Conservation (phyloP, 805 yeast species). For the Teunomyces stri region DNA sequence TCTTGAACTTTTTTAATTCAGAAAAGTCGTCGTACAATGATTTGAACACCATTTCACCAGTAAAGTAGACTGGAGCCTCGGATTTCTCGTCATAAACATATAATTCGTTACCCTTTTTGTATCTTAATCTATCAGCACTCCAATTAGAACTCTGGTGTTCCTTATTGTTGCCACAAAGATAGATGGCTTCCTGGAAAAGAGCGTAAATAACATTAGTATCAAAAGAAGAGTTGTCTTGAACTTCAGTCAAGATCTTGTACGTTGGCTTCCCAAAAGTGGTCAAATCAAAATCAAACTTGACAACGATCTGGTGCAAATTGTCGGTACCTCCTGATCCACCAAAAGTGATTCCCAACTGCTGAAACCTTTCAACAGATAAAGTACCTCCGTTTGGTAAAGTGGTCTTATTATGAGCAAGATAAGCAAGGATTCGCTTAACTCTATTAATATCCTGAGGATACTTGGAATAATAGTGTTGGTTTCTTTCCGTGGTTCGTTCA, state of each 20-base stretch:
- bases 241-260: slow-evolving; percentile 28
- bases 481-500: slow-evolving; percentile 45
- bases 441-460: slow-evolving; percentile 46
- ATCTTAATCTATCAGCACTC: slow-evolving; percentile 47
- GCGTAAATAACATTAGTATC: slow-evolving; percentile 57
- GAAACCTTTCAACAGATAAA: slow-evolving; percentile 50
- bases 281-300: slow-evolving; percentile 41
- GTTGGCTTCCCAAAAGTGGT: slow-evolving; percentile 33
- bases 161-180: slow-evolving; percentile 40
- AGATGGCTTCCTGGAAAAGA: slow-evolving; percentile 58
- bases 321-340: slow-evolving; percentile 54
- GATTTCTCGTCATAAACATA: slow-evolving; percentile 21
- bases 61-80: slow-evolving; percentile 35
- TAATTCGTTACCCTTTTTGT: slow-evolving; percentile 18
- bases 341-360: slow-evolving; percentile 49
- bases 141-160: slow-evolving; percentile 33
- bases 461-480: slow-evolving; percentile 44
- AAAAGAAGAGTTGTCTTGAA: slow-evolving; percentile 39
- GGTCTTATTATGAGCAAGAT: slow-evolving; percentile 27
- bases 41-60: slow-evolving; percentile 56
- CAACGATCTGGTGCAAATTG: slow-evolving; percentile 42
- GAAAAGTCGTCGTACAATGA: slow-evolving; percentile 50
- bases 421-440: slow-evolving; percentile 37
- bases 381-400: slow-evolving; percentile 51
- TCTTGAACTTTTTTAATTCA: slow-evolving; percentile 39